These are phyloP conservation scores for Aspergillus hortae DNA, from an alignment of 2,329 filamentous ascomycete genomes.

Conservation along the genomic window DNA sequence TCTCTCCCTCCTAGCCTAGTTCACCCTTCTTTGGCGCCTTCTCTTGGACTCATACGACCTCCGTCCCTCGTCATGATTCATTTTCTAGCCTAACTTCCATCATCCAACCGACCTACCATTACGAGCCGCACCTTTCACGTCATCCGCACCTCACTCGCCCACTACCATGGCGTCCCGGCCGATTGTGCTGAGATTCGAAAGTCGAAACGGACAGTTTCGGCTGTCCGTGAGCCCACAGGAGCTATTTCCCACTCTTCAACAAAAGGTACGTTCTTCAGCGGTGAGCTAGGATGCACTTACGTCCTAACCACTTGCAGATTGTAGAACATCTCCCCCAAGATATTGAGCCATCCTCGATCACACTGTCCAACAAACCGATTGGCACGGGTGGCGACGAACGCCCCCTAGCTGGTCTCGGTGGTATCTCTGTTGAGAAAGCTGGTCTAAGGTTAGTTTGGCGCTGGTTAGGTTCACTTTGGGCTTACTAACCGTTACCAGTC, in stretches of 20 bases:
- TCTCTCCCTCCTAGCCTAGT: background rate
- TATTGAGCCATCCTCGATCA: constrained; percentile 53
- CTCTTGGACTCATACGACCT: background rate
- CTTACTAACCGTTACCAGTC: constrained; percentile 47
- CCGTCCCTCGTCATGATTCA: background rate
- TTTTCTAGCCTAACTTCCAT: background rate
- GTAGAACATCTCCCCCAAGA: constrained; percentile 58
- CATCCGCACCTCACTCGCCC: background rate
- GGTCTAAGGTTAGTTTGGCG: constrained; percentile 49
- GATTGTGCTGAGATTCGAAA: constrained; percentile 84
- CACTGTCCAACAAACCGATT: constrained; percentile 59
- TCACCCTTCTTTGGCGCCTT: background rate
- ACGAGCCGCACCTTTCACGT: background rate
- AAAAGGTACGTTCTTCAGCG: constrained; percentile 32
- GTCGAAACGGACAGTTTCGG: constrained; percentile 89
- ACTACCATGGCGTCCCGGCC: constrained; percentile 37
- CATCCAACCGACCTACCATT: background rate
- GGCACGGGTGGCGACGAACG: constrained; percentile 55
- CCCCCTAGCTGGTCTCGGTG: constrained; percentile 49
- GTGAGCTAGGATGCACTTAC: background rate
- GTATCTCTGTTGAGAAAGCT: constrained; percentile 55
- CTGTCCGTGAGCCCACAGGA: constrained; percentile 71
- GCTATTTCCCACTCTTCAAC: constrained; percentile 61
- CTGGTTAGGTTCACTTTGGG: too few relatives aligned
- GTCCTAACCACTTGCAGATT: constrained; percentile 38